These are phyloP conservation scores for Phaeotremella skinneri DNA, from an alignment of 768 basidiomycete species.

Conservation along the genomic window DNA sequence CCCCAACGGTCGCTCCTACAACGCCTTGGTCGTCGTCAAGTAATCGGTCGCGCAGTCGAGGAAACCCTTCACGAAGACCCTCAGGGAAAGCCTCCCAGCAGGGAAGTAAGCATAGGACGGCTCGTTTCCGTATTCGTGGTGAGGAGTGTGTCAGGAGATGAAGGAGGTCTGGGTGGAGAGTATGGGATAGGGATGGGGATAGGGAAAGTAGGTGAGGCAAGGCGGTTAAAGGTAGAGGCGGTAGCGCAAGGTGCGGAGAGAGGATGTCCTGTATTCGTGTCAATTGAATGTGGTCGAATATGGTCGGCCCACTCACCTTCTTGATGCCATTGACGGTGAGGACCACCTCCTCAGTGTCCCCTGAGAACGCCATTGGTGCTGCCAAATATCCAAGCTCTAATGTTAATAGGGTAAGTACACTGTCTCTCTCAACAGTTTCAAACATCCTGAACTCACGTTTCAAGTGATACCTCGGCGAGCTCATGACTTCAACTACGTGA, in stretches of 20 bases:
- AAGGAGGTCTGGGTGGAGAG: conserved; percentile 85
- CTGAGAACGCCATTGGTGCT: conserved; percentile 82
- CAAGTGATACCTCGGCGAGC: conserved; percentile 81
- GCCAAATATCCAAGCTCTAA: conserved; percentile 86
- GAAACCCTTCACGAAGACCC: conserved; percentile 63
- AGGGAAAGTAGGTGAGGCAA: conserved; percentile 43
- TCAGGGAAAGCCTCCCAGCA: conserved; percentile 80
- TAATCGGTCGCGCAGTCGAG: conserved; percentile 62
- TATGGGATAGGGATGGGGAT: conserved; percentile 56
- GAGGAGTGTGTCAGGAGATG: conserved; percentile 52
- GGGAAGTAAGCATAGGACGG: conserved; percentile 78
- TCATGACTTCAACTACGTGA: conserved; percentile 97
- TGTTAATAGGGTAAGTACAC: background rate
- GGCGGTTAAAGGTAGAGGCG: conserved; percentile 47
- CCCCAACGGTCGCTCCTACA: conserved; percentile 88
- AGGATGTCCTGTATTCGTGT: conserved; percentile 30
- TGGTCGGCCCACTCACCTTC: conserved; percentile 30
- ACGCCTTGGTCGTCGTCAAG: conserved; percentile 67
- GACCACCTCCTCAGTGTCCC: conserved; percentile 96
- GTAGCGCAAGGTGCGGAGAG: conserved; percentile 40
- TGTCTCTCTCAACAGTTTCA: background rate
- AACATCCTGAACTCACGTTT: conserved; percentile 56
- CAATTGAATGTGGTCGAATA: background rate
- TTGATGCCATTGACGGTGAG: conserved; percentile 75
- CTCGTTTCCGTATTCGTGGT: conserved; percentile 73